phyloP scores from a whole-genome alignment of 2,329 filamentous ascomycete species.

The Botrytis deweyae region DNA sequence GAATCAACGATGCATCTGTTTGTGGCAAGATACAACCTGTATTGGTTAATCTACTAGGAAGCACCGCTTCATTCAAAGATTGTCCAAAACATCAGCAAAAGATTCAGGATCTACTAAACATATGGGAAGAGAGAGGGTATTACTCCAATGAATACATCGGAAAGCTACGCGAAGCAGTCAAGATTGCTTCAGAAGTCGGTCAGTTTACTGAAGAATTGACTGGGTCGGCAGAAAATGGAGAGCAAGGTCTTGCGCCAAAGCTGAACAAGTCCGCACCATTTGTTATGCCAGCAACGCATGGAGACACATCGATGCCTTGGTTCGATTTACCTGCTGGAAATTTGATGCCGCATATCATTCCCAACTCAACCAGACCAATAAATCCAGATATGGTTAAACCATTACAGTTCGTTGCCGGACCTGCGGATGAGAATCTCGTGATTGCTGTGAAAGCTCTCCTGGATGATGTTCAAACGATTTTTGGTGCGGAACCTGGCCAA shows the following conservation, averaged over 20 bases:
- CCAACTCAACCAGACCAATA: slow-evolving; percentile 73
- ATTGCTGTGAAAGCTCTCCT: slow-evolving; percentile 70
- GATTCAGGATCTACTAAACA: slow-evolving; percentile 59
- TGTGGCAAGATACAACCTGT: slow-evolving; percentile 56
- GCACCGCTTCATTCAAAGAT: slow-evolving; percentile 56
- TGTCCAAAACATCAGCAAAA: slow-evolving; percentile 66
- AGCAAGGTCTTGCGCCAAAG: slow-evolving; percentile 47
- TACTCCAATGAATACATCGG: slow-evolving; percentile 54
- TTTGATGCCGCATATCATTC: slow-evolving; percentile 75
- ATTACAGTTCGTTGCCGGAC: slow-evolving; percentile 66
- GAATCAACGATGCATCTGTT: slow-evolving; percentile 51
- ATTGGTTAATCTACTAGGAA: slow-evolving; percentile 61
- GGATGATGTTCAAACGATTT: slow-evolving; percentile 67
- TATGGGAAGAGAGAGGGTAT: slow-evolving; percentile 70
- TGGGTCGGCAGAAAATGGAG: slow-evolving; percentile 20
- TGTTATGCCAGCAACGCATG: slow-evolving; percentile 73
- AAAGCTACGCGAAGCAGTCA: slow-evolving; percentile 59
- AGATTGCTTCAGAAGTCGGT: slow-evolving; percentile 42
- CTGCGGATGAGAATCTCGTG: slow-evolving; percentile 64
- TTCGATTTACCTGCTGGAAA: slow-evolving; percentile 82
- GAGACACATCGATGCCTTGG: slow-evolving; percentile 70
- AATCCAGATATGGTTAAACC: slow-evolving; percentile 69
- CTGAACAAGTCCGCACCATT: slow-evolving; percentile 62
- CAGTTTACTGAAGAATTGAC: slow-evolving; percentile 33
- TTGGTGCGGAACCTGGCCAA: slow-evolving; percentile 51